Percentiles rank a stretch among this genome's conserved stretches.
These are phyloP conservation scores for Lecanoromycetidae sp. DNA, from an alignment of 2,329 filamentous ascomycete species.

Conservation along the genomic window DNA sequence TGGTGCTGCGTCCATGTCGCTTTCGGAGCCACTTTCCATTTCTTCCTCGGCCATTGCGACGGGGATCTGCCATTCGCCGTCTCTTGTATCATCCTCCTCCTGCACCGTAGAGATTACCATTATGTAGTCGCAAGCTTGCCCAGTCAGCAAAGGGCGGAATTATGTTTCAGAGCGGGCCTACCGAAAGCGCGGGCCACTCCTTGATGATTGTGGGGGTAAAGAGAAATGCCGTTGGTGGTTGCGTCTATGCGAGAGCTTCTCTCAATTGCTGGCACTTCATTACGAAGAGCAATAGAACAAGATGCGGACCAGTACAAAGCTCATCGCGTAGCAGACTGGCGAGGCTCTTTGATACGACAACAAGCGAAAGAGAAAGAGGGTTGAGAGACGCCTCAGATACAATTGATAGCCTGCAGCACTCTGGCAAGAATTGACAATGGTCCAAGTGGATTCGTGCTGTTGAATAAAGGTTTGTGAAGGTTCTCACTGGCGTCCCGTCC, in stretches of 20 bases:
- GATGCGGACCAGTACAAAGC: conserved; percentile 10
- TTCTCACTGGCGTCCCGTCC: not conserved
- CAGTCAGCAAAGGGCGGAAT: not conserved
- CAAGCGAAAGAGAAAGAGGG: conserved; percentile 1
- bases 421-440: not conserved
- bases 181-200: conserved; percentile 8
- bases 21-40: conserved; percentile 15
- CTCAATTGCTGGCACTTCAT: conserved; percentile 2
- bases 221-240: not conserved
- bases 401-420: conserved; percentile 4
- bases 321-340: conserved; percentile 6
- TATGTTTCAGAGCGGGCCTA: conserved; percentile 7
- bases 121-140: conserved; percentile 4
- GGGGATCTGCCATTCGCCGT: conserved; percentile 16
- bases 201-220: not conserved
- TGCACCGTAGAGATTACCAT: conserved; percentile 10
- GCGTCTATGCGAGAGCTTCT: not conserved
- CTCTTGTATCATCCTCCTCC: conserved; percentile 6
- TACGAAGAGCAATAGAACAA: conserved; percentile 1
- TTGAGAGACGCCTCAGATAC: not conserved
- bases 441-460: not conserved
- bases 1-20: conserved; percentile 16
- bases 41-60: conserved; percentile 17
- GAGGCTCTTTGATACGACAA: not conserved
- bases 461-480: not conserved